Conservation (phyloP, 306 rosid genomes). For the Hippophae rhamnoides region DNA sequence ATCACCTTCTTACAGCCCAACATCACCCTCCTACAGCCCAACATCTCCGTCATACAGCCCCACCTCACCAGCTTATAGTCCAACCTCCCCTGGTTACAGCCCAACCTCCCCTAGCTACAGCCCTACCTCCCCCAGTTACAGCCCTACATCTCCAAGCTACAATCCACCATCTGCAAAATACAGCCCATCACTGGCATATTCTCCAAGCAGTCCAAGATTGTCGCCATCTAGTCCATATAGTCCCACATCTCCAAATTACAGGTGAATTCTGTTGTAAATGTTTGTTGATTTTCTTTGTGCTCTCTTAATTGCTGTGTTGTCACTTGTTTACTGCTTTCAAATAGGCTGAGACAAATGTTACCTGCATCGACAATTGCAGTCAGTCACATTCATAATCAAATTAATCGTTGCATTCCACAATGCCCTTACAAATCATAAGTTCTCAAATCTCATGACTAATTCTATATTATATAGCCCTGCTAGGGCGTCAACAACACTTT, state of each 20-base stretch:
- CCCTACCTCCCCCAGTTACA: conserved; percentile 56
- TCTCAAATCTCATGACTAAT: too few species aligned
- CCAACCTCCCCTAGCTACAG: conserved; percentile 61
- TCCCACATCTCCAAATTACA: conserved; percentile 91
- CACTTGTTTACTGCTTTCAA: too few species aligned
- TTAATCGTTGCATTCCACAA: too few species aligned
- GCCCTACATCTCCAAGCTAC: conserved; percentile 68
- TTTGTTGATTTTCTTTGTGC: not conserved
- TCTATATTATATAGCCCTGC: too few species aligned
- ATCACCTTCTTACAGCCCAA: conserved; percentile 57
- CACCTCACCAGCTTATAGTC: conserved; percentile 72
- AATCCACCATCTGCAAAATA: conserved; percentile 91
- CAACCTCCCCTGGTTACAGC: conserved; percentile 70
- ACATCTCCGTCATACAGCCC: conserved; percentile 86
- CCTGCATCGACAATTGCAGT: too few species aligned
- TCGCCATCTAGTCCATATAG: conserved; percentile 95
- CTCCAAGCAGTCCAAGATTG: conserved; percentile 92
- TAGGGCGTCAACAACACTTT: too few species aligned
- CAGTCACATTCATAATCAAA: too few species aligned
- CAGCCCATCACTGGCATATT: conserved; percentile 89
- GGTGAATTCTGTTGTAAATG: conserved; percentile 34
- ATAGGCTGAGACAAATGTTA: too few species aligned
- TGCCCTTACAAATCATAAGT: too few species aligned
- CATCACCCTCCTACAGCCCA: conserved; percentile 73
- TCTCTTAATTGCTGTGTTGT: too few species aligned